phyloP scores from a whole-genome alignment of 192 early-diverging fungal species.

The Chytriomyces sp. region DNA sequence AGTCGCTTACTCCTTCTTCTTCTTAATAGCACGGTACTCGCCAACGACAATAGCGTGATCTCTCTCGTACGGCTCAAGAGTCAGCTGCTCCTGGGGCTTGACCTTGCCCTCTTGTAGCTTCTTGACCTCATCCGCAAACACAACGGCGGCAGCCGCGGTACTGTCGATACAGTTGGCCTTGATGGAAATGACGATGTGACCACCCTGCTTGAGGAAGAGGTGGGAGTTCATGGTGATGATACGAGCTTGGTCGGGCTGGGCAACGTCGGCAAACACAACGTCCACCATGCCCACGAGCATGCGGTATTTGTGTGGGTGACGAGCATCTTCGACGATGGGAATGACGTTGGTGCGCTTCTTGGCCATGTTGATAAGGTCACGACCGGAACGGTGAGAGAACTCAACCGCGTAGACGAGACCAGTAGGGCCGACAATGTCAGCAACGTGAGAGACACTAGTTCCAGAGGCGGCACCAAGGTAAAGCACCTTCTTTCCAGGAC shows the following conservation, averaged over 20 bases:
- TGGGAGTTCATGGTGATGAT: conserved; percentile 97
- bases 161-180: conserved; percentile 99
- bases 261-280: conserved; percentile 98
- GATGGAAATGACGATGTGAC: conserved; percentile 98
- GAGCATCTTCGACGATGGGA: conserved; percentile 99
- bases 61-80: conserved; percentile 97
- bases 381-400: conserved; percentile 98
- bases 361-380: conserved; percentile 99
- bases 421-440: conserved; percentile 92
- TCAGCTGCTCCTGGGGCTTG: conserved; percentile 95
- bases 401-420: conserved; percentile 99
- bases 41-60: conserved; percentile 98
- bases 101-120: conserved; percentile 88
- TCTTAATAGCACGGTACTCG: conserved; percentile 66
- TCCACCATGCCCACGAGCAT: conserved; percentile 99
- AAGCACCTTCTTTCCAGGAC: conserved; percentile 93
- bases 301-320: conserved; percentile 99
- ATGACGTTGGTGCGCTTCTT: conserved; percentile 99
- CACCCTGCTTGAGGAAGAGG: conserved; percentile 95
- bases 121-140: conserved; percentile 96
- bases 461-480: conserved; percentile 96
- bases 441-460: conserved; percentile 95
- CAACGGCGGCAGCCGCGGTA: conserved; percentile 92
- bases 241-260: conserved; percentile 99
- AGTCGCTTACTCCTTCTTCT: conserved; percentile 37